Evolutionary conservation across 768 basidiomycete species (phyloP).

Genomic region (Mrakia hoshinonis): DNA sequence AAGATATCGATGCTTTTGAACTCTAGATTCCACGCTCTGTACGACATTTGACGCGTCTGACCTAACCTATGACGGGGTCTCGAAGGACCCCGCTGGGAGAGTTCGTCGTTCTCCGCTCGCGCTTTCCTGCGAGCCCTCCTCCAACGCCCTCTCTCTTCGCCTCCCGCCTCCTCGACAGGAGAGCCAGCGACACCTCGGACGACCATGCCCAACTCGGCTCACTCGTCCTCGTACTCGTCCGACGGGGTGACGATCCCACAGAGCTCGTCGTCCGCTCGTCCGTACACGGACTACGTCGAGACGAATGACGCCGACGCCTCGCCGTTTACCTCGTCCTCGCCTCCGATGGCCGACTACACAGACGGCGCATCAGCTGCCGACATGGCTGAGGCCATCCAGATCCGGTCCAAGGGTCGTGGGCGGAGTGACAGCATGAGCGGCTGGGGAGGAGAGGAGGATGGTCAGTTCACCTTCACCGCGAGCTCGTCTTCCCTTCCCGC

Average conservation of each 20-base stretch:
- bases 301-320: not conserved
- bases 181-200: not conserved
- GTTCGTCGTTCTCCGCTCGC: too few species aligned
- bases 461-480: not conserved
- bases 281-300: not conserved
- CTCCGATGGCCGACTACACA: constrained; percentile 21
- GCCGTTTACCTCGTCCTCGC: not conserved
- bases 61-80: too few species aligned
- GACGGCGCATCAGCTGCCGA: constrained; percentile 16
- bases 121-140: not conserved
- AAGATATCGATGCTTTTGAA: too few species aligned
- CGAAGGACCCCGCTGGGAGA: too few species aligned
- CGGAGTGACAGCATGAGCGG: constrained; percentile 28
- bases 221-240: constrained; percentile 13
- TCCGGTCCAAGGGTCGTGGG: not conserved
- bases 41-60: too few species aligned
- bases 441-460: constrained; percentile 26
- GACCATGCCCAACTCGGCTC: constrained; percentile 14
- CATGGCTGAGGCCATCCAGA: constrained; percentile 26
- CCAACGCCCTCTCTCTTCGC: not conserved
- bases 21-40: too few species aligned
- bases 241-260: not conserved
- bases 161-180: not conserved
- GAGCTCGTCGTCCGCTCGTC: not conserved
- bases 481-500: too few species aligned